Percentiles rank a stretch among this genome's conserved stretches.
Conservation (phyloP, 768 basidiomycete genomes). For the Trametes sanguinea region DNA sequence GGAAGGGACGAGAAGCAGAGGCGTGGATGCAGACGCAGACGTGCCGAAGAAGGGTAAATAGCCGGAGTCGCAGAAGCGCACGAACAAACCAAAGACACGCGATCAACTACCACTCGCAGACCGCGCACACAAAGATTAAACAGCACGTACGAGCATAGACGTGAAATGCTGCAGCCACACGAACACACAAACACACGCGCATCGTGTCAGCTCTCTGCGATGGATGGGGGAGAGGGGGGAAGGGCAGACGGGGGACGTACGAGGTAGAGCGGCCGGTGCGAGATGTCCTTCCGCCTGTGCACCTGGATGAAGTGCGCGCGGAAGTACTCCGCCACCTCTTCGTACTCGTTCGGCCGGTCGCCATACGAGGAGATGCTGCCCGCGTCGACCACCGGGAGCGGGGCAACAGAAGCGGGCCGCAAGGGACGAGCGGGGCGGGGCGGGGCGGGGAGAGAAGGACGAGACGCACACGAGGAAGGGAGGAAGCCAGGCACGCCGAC, state of each 20-base stretch:
- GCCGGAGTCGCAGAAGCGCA: not conserved
- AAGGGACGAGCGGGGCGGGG: no score
- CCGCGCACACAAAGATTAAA: not conserved
- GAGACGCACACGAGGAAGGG: not conserved
- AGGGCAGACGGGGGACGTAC: conserved; percentile 24
- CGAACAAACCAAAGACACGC: not conserved
- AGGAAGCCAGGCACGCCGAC: not conserved
- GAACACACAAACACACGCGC: not conserved
- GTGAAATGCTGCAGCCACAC: conserved; percentile 32
- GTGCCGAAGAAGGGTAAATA: no score
- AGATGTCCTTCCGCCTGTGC: conserved; percentile 77
- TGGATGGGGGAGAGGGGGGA: no score
- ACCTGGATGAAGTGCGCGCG: conserved; percentile 85
- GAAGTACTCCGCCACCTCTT: conserved; percentile 83
- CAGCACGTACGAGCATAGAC: conserved; percentile 31
- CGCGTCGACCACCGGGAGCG: not conserved
- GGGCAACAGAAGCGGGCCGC: not conserved
- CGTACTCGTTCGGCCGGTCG: conserved; percentile 78
- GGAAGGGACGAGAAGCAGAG: not conserved
- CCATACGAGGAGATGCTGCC: conserved; percentile 78
- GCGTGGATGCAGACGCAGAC: no score
- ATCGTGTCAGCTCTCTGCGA: no score
- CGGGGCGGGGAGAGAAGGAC: not conserved
- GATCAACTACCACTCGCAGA: not conserved
- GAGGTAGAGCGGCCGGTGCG: conserved; percentile 71